A percentile compares a stretch with the other conserved stretches of the same genome.
Conservation (phyloP, 305 asterid species). For the Fraxinus platypoda region DNA sequence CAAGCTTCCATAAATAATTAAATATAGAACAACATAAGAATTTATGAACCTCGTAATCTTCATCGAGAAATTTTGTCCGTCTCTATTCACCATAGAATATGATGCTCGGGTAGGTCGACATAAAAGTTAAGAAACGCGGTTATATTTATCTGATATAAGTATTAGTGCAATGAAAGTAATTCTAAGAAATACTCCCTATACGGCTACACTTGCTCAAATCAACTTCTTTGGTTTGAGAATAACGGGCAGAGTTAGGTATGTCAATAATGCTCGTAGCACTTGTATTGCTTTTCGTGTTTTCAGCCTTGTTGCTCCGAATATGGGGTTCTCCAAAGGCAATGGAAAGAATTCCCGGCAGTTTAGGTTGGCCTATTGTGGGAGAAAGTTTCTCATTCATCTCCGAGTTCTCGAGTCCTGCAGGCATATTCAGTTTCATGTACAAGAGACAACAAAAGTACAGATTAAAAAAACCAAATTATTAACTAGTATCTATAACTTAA, state of each 20-base stretch:
- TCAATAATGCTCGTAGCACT: conserved; percentile 29
- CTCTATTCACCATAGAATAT: conserved; percentile 4
- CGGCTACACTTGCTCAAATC: background rate
- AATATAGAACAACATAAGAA: background rate
- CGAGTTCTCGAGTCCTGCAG: conserved; percentile 71
- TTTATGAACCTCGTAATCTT: conserved; percentile 15
- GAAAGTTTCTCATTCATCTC: conserved; percentile 69
- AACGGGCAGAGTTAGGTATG: conserved; percentile 18
- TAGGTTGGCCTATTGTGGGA: conserved; percentile 80
- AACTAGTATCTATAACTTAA: background rate
- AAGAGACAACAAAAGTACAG: conserved; percentile 64
- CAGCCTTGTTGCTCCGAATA: conserved; percentile 38
- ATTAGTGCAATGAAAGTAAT: background rate
- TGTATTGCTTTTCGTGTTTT: conserved; percentile 32
- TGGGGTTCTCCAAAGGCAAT: conserved; percentile 53
- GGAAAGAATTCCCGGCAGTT: conserved; percentile 66
- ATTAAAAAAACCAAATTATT: background rate
- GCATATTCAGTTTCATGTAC: conserved; percentile 71
- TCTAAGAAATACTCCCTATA: background rate
- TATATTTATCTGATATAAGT: background rate
- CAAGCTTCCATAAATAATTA: conserved; percentile 4
- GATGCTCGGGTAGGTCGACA: background rate
- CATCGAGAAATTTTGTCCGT: background rate
- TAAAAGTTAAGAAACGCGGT: background rate
- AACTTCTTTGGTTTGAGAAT: conserved; percentile 1